Evolutionary conservation across 1,139 yeast species (phyloP), one percentile per base, ranked within the genome.

Genomic region (Blastobotrys buckinghamii): DNA sequence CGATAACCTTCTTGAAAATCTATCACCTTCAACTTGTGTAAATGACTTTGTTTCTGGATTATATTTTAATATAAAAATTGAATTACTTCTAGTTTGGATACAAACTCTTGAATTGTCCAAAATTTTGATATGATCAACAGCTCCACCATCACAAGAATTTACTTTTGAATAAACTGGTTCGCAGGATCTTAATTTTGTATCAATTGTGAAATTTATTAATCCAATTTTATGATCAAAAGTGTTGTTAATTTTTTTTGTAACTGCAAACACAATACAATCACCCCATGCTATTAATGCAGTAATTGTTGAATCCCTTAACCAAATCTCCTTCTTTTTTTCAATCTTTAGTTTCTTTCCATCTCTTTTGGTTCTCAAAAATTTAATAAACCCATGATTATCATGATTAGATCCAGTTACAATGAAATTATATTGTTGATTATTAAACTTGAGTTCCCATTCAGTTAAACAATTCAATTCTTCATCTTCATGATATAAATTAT

Each of bases 31-130:
- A 7, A 38, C 17, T 12, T 42, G n/a, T 6, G 2, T 20, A 33
- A 43, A 22, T 6, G 9, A 17, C 9, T 22, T 39, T 10, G 48
- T 40, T 47, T 38, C 27, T 22, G 33, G 36, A 37, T 39, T 36
- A 26, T 29, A 47, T 17, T 38, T 27, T 26, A 51, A 34, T 16
- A 46, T 46, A 41, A 50, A 32, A 42, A 52, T 37, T 17, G 57
- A 53, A 38, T 50, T 51, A 10, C 27, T 15, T 4, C 43, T 45
- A 2, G 55, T 53, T 10, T 55, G 45, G 1, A 51, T 57, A 47
- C 47, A 46, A 1, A 57, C 44, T 6, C 38, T 38, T 12, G 20
- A 38, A 8, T 32, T 13, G 4, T 29, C 5, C 3, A 29, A 6
- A 6, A 29, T 29, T 29, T 6, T 6, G 3, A 29, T 29, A 6